These are phyloP conservation scores for Euphrasia confusa DNA, from an alignment of 257 asterid genomes.

Conservation along the genomic window DNA sequence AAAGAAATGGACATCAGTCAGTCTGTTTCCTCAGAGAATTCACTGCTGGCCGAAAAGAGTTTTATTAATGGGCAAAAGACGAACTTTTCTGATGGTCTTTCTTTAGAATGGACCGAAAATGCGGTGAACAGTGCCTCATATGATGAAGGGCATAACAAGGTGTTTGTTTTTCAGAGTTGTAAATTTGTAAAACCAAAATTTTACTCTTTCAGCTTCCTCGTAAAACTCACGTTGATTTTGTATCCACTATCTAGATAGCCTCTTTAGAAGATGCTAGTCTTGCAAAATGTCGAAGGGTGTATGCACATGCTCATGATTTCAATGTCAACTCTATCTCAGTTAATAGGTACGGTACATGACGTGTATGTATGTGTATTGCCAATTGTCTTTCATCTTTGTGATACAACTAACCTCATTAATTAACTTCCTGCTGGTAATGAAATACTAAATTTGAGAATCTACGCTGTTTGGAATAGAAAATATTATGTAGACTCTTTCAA, in stretches of 20 bases:
- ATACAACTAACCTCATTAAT: background rate
- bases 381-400: background rate
- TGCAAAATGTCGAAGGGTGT: slow-evolving; percentile 61
- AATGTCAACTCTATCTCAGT: slow-evolving; percentile 63
- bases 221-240: slow-evolving; percentile 22
- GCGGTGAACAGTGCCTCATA: slow-evolving; percentile 24
- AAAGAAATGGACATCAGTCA: slow-evolving; percentile 44
- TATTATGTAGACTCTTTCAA: background rate
- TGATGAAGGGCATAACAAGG: slow-evolving; percentile 43
- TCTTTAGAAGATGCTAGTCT: slow-evolving; percentile 41
- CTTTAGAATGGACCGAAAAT: slow-evolving; percentile 49
- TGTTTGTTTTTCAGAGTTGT: slow-evolving; percentile 35
- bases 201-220: background rate
- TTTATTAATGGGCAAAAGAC: slow-evolving; percentile 39
- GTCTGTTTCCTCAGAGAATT: slow-evolving; percentile 58
- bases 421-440: background rate
- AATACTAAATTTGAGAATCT: background rate
- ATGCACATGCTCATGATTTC: slow-evolving; percentile 75
- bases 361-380: background rate
- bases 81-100: slow-evolving; percentile 34
- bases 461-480: background rate
- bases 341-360: slow-evolving; percentile 42
- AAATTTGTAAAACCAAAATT: slow-evolving; percentile 6
- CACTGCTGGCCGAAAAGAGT: slow-evolving; percentile 64
- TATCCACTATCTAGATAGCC: slow-evolving; percentile 33